Evolutionary conservation across 495 filamentous ascomycete genomes (phyloP), one percentile per base, ranked within the genome.

Genomic region (Penicillium cinerascens): DNA sequence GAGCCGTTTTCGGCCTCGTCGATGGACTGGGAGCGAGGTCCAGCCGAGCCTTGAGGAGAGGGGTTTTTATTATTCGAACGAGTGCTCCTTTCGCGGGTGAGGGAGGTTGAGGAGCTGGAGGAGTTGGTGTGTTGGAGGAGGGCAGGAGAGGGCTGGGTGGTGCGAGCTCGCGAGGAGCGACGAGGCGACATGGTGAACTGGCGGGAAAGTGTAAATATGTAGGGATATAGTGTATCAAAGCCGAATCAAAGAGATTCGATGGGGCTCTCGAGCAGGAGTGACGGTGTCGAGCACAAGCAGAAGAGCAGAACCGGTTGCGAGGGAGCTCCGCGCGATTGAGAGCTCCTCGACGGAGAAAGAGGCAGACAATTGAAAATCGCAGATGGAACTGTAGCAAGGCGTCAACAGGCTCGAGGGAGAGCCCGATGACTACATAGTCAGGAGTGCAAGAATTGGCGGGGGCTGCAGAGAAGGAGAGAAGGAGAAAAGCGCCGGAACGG

Each of bases 161-260:
- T 83, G 68, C 91, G 90, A 74, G 91, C 89, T 72, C 93, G 85
- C 61, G 92, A 93, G 44, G 91, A 96, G 68, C 93, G 90, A 69
- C 93, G 87, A 61, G 91, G 87, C 61, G 88, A 86, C 74, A 81
- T 81, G 60, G 61, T 60, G 55, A 57, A 44, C 47, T n/a, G 47
- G 21, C 27, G 20, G 43, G 50, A 49, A 39, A 47, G 21, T 21
- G 15, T 43, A 54, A 18, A 38, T 39, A 33, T 42, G 15, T 41
- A 45, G 33, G 43, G 18, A 51, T 55, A 56, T 33, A 33, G 43
- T 41, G 47, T 39, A 51, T 61, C 44, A 23, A 41, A 43, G 33
- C 21, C n/a, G 25, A 13, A 42, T 49, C 29, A 42, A 5, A 48
- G 46, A 39, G 21, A 53, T 49, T 47, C 18, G 47, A 54, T 21